Base-by-base conservation (phyloP, 352 stramenopile species). In the Phytopythium cucurbitacearum region DNA sequence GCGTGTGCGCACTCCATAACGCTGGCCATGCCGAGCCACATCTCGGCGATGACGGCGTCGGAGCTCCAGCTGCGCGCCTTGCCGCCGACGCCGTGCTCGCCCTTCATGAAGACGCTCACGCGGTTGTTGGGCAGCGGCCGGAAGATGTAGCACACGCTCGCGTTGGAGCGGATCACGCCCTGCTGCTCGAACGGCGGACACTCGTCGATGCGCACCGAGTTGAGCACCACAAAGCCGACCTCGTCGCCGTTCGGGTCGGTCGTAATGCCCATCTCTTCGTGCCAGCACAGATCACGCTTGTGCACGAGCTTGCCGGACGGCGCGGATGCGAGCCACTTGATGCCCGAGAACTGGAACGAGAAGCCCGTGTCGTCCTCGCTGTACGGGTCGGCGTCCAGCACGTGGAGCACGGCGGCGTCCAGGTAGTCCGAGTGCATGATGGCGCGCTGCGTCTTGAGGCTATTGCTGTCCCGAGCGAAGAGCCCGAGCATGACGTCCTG, bases 131-230 rank as follows among this genome's bases (percentile, higher is more conserved):
- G 60, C 10, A 79, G 65, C 32, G 69, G 60, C 3, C 70, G 74
- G 57, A 86, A 89, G 47, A 82, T 62, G 65, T 87, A 87, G 61
- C 76, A 86, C n/a, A 84, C 73, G 1, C 71, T 69, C 1, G 76
- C 65, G 5, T 53, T 70, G 21, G 76, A 80, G 21, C 79, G 70
- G 46, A 71, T 79, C 44, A 85, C 62, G 9, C 73, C 67, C 40
- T 80, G 73, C 48, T 78, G 59, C 9, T 84, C 72, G 36, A 87
- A 83, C 21, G 75, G 65, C 16, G 79, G 79, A 37, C 79, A 87
- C 53, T 78, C 68, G 45, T 65, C 57, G 11, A 86, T 43, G 10
- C 62, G 53, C 46, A 86, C 71, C 0, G 69, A 85, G 46, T 87
- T 68, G 65, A 85, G 83, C 46, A 82, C 64, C 4, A 84, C 56